Base-by-base conservation (phyloP, 176 grass and related monocot genomes). In the Carex myosuroides region DNA sequence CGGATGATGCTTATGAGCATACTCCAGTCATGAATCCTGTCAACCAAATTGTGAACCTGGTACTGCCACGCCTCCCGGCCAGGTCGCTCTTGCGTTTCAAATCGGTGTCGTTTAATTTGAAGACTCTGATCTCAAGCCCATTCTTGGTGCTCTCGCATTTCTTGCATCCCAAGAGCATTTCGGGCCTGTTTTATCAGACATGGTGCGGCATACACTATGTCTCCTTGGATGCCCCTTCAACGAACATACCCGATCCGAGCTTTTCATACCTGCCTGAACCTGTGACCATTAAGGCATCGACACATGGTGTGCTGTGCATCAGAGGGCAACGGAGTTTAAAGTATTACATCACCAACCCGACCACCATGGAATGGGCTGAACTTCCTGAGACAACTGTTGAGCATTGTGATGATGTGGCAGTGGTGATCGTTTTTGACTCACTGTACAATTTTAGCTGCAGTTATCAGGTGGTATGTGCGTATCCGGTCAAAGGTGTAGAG, bases 301-400 rank as follows among this genome's bases (percentile, higher is more conserved):
- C 86, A 3, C 81, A 54, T n/a, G 94, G 91, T 35, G 66, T 97
- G 84, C 84, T 97, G 75, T 91, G 89, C 76, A 64, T 89, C 32
- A 87, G 86, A 86, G 91, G 89, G 16, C 7, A 7, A 11, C 1
- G 11, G 6, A 22, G 61, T 1, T 39, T 42, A 9, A 17, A 7
- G 60, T 97, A 93, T 90, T 91, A 93, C 87, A 60, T 97, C 50
- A 81, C 85, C 70, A 97, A 97, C 86, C 89, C 94, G 17, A 33
- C 60, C 83, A 91, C 88, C 77, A 46, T 52, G 87, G 0, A 3
- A 1, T 67, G 66, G 59, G 78, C 41, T 9, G 20, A 11, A 3
- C 91, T 97, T 60, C 94, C 94, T 3, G 6, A 0, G 0, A 74
- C 77, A 0, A 0, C 1, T 4, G 1, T 46, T 50, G 39, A 81